Evolutionary conservation across 2,329 filamentous ascomycete species (phyloP).

Genomic region (Neofusicoccum cordaticola): DNA sequence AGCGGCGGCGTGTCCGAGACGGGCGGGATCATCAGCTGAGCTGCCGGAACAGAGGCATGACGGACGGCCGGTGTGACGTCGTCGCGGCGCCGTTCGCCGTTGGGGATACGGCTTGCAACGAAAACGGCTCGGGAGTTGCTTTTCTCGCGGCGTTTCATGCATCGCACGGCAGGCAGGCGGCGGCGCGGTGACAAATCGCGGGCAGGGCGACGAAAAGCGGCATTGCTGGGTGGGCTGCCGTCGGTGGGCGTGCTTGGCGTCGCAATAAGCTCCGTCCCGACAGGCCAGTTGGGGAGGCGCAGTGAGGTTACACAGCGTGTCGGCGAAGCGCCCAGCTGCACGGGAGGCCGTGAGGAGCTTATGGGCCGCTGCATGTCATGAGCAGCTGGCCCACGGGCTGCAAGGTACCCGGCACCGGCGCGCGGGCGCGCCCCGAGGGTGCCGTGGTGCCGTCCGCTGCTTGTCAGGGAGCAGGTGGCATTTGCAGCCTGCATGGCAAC

Average conservation of each 20-base stretch:
- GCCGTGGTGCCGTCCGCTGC: neutral
- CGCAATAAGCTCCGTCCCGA: constrained; percentile 10
- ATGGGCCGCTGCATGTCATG: constrained; percentile 16
- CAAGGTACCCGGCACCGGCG: constrained; percentile 15
- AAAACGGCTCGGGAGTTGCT: constrained; percentile 9
- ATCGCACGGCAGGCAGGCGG: neutral
- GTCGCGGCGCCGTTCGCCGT: neutral
- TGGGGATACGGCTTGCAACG: neutral
- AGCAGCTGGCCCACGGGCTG: neutral
- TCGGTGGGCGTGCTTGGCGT: neutral
- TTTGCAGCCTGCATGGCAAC: neutral
- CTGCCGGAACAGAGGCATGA: neutral
- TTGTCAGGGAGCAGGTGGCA: neutral
- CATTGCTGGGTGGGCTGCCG: neutral
- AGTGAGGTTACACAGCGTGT: neutral
- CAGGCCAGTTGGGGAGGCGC: constrained; percentile 1
- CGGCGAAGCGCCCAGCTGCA: constrained; percentile 14
- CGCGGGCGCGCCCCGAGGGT: neutral
- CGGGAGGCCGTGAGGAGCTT: constrained; percentile 3
- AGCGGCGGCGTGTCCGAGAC: neutral
- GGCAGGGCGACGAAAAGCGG: neutral
- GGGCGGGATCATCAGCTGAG: neutral
- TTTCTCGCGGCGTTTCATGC: neutral
- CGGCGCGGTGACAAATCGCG: neutral
- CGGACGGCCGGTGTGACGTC: neutral